Conservation (phyloP, 257 asterid species). For the Fraxinus excelsior region DNA sequence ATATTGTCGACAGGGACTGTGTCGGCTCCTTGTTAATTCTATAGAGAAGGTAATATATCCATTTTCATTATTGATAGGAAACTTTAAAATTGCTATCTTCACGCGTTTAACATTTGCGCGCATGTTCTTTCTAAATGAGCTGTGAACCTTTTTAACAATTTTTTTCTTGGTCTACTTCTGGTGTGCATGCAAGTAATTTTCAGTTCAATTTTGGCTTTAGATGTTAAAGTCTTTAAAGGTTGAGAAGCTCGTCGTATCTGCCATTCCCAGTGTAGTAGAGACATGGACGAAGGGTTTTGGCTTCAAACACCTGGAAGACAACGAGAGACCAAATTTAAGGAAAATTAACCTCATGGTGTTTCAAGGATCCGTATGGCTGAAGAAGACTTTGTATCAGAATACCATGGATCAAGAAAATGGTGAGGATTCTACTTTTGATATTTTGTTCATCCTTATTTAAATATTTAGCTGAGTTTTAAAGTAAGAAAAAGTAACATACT, state of each 20-base stretch:
- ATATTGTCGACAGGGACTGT: slow-evolving; percentile 95
- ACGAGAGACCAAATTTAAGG: slow-evolving; percentile 64
- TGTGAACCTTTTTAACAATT: not conserved
- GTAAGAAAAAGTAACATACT: not conserved
- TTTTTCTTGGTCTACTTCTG: not conserved
- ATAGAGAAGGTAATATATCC: slow-evolving; percentile 65
- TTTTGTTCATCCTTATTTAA: slow-evolving; percentile 15
- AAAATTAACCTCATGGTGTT: slow-evolving; percentile 82
- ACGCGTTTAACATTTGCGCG: slow-evolving; percentile 2
- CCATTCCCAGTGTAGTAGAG: slow-evolving; percentile 79
- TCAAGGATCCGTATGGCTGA: slow-evolving; percentile 85
- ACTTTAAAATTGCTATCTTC: not conserved
- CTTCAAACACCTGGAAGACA: slow-evolving; percentile 67
- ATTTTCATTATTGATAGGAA: not conserved
- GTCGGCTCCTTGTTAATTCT: slow-evolving; percentile 74
- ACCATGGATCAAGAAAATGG: slow-evolving; percentile 36
- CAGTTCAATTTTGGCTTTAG: slow-evolving; percentile 41
- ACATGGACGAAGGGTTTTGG: slow-evolving; percentile 95
- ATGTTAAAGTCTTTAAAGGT: slow-evolving; percentile 76
- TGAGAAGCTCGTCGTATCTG: slow-evolving; percentile 82
- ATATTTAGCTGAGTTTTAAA: not conserved
- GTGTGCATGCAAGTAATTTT: slow-evolving; percentile 16
- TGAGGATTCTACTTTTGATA: slow-evolving; percentile 30
- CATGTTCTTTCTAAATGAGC: not conserved
- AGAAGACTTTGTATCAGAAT: slow-evolving; percentile 50